Evolutionary conservation across 306 rosid species (phyloP), one percentile per base, ranked within the genome.

Genomic region (Pyrus bretschneideri): DNA sequence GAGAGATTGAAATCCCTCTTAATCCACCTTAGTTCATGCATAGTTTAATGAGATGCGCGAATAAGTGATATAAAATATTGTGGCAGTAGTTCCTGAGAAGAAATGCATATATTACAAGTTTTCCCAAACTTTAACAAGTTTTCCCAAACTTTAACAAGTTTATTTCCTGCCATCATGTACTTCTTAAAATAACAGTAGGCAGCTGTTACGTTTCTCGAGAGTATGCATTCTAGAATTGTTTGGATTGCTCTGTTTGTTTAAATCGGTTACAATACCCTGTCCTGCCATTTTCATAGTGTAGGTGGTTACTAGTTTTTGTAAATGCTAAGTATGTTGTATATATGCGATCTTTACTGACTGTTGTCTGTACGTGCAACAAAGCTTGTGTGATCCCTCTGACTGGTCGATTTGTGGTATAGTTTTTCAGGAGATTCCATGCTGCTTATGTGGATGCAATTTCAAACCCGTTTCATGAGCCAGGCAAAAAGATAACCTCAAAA

Each of bases 381-480:
- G 45, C 62, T 67, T 30, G 19, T 19, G 35, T 42, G 44, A 21
- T 14, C 45, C 1, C 49, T 18, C 80, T 76, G 46, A 80, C 78
- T 69, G 72, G 79, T 75, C 69, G 44, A 54, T 72, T 49, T 63
- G 23, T 69, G 69, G 4, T 46, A 10, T 86, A 92, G 99, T 93
- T 89, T 88, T 91, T 93, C 89, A 76, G 96, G 86, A 90, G 87
- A 83, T 93, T 91, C 78, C 97, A 89, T 82, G 87, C 91, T 15
- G 96, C 93, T 67, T 93, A 91, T 73, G 98, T 88, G 66, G 96
- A 93, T 86, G 97, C 98, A 49, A 93, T 93, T 78, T 93, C 98
- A 74, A 90, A 93, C 69, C 98, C 97, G 68, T 93, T 93, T 74
- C 97, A 91, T 55, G 96, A 91, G 78, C 96, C 96, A 4, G 98